Conservation (phyloP, 208 protist genomes). For the Leishmania gerbilli region DNA sequence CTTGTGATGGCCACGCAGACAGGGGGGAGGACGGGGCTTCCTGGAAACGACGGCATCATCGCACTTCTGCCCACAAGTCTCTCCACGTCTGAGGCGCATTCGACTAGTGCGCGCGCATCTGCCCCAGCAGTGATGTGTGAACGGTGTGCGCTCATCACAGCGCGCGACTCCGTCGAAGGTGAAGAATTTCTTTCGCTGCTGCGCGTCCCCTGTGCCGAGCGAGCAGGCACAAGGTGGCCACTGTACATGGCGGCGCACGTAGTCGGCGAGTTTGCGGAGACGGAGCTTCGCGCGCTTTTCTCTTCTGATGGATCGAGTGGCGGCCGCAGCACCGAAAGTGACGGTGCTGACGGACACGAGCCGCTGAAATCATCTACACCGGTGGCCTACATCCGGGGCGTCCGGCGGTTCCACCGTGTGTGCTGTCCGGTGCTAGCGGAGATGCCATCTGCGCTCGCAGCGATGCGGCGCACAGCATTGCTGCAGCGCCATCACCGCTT, state of each 20-base stretch:
- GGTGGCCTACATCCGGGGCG: constrained; percentile 41
- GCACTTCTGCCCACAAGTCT: not conserved
- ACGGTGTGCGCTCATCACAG: constrained; percentile 11
- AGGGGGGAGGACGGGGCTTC: not conserved
- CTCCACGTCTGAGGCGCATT: not conserved
- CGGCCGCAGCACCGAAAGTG: not conserved
- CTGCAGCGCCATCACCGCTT: constrained; percentile 4
- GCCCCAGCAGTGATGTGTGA: not conserved
- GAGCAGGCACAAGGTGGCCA: constrained; percentile 7
- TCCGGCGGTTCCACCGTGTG: constrained; percentile 51
- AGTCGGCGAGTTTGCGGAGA: constrained; percentile 9
- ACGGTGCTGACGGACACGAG: not conserved
- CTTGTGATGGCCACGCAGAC: not conserved
- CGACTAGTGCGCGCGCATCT: not conserved
- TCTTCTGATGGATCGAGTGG: not conserved
- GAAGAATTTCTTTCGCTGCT: constrained; percentile 17
- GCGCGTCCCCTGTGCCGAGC: not conserved
- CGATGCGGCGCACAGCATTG: constrained; percentile 19
- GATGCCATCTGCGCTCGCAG: constrained; percentile 39
- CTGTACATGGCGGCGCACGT: constrained; percentile 37
- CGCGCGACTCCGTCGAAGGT: not conserved
- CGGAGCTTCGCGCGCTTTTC: constrained; percentile 15
- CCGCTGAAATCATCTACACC: not conserved
- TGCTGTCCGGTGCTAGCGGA: constrained; percentile 32
- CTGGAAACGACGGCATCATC: not conserved